Percentiles rank a stretch among this genome's conserved stretches.
Evolutionary conservation across 2,329 filamentous ascomycete species (phyloP).

Genomic region (Calonectria henricotiae): DNA sequence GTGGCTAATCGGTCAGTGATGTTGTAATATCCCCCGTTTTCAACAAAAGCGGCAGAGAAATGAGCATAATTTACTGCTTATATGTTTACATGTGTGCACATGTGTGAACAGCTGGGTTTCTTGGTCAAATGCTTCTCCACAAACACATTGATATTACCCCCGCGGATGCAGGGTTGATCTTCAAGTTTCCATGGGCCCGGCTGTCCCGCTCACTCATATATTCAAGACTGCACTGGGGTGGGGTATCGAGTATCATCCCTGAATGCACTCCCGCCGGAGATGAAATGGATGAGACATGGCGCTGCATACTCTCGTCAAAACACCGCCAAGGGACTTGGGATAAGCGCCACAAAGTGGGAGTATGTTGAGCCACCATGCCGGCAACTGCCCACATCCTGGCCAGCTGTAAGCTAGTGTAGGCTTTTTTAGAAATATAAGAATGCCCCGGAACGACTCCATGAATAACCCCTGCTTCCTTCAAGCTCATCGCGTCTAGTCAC

Average conservation of each 20-base stretch:
- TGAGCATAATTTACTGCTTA: no score
- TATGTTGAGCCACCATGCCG: neutral
- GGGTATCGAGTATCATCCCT: slow-evolving; percentile 1
- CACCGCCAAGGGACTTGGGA: neutral
- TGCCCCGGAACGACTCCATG: neutral
- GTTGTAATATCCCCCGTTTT: neutral
- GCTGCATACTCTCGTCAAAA: slow-evolving; percentile 22
- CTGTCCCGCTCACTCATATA: slow-evolving; percentile 6
- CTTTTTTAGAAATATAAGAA: slow-evolving; percentile 25
- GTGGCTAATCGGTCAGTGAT: neutral
- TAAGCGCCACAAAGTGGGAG: neutral
- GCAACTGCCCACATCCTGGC: neutral
- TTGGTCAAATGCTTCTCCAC: no score
- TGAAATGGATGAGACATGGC: slow-evolving; percentile 31
- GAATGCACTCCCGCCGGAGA: slow-evolving; percentile 19
- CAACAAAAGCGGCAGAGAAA: neutral
- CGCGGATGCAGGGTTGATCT: neutral
- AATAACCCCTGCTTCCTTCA: neutral
- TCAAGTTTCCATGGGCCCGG: neutral
- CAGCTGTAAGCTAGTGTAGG: neutral
- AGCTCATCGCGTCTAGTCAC: slow-evolving; percentile 35
- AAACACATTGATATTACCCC: neutral
- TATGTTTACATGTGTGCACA: no score
- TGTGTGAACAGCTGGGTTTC: no score
- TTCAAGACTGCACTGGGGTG: slow-evolving; percentile 10